A percentile compares a stretch with the other conserved stretches of the same genome.
These are phyloP conservation scores for Geosiphon pyriformis DNA, from an alignment of 192 early-diverging fungal genomes.

Conservation along the genomic window DNA sequence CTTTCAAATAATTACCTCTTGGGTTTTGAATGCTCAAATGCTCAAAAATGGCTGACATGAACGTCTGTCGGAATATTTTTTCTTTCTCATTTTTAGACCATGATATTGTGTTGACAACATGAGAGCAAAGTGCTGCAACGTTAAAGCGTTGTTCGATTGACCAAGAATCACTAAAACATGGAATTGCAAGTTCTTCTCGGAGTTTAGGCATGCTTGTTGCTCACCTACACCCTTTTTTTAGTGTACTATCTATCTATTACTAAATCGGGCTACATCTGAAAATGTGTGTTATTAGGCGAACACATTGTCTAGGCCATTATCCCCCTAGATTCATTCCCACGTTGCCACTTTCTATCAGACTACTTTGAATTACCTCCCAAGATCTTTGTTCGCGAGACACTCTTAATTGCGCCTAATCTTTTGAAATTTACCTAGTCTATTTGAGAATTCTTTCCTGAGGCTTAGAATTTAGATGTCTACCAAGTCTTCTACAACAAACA, in stretches of 20 bases:
- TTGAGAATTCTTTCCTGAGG: background rate
- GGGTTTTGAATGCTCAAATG: constrained; percentile 8
- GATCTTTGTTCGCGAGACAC: background rate
- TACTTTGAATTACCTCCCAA: background rate
- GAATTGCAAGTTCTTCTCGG: background rate
- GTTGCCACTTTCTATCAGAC: background rate
- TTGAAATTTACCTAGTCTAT: background rate
- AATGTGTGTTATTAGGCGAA: background rate
- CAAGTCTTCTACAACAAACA: too few relatives aligned
- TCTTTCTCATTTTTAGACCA: constrained; percentile 12
- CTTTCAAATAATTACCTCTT: background rate
- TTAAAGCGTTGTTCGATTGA: constrained; percentile 12
- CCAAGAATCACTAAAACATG: background rate
- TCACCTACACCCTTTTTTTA: background rate
- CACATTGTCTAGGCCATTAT: background rate
- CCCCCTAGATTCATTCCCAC: background rate
- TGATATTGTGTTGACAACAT: background rate
- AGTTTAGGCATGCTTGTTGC: background rate
- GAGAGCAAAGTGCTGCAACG: constrained; percentile 7
- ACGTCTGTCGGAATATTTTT: background rate
- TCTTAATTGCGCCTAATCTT: background rate
- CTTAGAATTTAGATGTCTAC: too few relatives aligned
- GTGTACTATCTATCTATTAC: background rate
- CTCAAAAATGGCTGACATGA: constrained; percentile 5
- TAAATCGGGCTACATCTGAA: background rate